Base-by-base conservation (phyloP, 192 early-diverging fungal species). In the Gamsiella multidivaricata region DNA sequence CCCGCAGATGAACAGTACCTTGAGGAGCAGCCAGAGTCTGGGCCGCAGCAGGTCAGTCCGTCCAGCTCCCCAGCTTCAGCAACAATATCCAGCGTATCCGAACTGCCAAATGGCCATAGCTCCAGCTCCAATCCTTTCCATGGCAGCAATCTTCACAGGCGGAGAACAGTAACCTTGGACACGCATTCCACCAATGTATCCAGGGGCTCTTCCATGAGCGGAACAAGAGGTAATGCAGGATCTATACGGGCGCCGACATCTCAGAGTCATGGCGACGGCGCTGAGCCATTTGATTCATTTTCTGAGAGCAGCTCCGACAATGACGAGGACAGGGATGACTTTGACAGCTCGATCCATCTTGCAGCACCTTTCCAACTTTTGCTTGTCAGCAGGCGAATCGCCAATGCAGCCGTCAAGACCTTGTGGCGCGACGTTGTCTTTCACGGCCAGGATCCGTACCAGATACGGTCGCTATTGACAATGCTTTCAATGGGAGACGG, bases 351-450 rank as follows among this genome's bases (percentile, higher is more conserved):
- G 45, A 64, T 78, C 23, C 22, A 55, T 46, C 51, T 69, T 9
- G 47, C 65, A 8, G 11, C 26, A 29, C 65, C 74, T 12, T 78
- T 78, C 39, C 58, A 64, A 32, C 52, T 69, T 25, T 36, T 78
- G 8, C 54, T 78, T 10, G 74, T 78, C n/a, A 78, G 65, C 28
- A 12, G 53, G n/a, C 34, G 54, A n/a, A 57, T 78, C 46, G 65
- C 74, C 28, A 61, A 78, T 49, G 74, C 74, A 2, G 74, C 74
- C 15, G 61, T 69, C 1, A 58, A 69, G 18, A 51, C 61, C 5
- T 54, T 78, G 1, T 69, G 66, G 54, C 52, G 65, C 36, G 62
- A 61, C n/a, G 14, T 78, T 0, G 74, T 78, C 47, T 78, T 78
- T 22, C 74, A 78, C 54, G 74, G 74, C 20, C 74, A 78, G 33